Percentiles rank a stretch among this genome's conserved stretches.
These are phyloP conservation scores for Hypholoma fasciculare DNA, from an alignment of 768 basidiomycete genomes.

Conservation along the genomic window DNA sequence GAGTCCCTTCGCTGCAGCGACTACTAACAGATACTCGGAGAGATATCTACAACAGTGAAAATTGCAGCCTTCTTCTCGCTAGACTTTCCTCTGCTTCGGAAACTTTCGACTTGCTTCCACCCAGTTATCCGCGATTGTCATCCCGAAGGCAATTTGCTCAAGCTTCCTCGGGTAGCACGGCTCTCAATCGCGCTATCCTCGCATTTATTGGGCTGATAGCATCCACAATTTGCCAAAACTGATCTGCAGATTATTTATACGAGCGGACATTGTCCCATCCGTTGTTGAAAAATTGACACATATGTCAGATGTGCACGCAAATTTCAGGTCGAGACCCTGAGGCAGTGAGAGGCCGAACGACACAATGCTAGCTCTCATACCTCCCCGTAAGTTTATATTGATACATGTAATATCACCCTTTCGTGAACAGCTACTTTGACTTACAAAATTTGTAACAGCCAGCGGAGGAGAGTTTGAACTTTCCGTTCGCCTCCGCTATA, in stretches of 20 bases:
- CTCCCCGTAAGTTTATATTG: neutral
- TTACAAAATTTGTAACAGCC: neutral
- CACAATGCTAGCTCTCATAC: neutral
- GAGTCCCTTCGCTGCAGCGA: too few species aligned
- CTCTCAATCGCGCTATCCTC: constrained; percentile 36
- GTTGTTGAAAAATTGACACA: too few species aligned
- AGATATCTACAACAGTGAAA: too few species aligned
- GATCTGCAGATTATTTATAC: neutral
- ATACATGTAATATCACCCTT: neutral
- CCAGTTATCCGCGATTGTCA: neutral
- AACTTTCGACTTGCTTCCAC: too few species aligned
- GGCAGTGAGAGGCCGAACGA: neutral
- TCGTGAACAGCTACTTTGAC: neutral
- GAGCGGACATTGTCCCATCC: too few species aligned
- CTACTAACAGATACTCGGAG: too few species aligned
- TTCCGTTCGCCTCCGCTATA: neutral
- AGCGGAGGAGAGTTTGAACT: neutral
- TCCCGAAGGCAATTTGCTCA: constrained; percentile 15
- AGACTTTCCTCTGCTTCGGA: too few species aligned
- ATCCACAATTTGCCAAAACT: neutral
- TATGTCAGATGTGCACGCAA: neutral
- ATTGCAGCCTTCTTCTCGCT: too few species aligned
- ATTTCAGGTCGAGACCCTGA: neutral
- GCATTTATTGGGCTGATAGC: constrained; percentile 13
- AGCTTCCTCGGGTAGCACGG: constrained; percentile 15